These are phyloP conservation scores for Ehretia macrophylla DNA, from an alignment of 257 asterid species.

Conservation along the genomic window DNA sequence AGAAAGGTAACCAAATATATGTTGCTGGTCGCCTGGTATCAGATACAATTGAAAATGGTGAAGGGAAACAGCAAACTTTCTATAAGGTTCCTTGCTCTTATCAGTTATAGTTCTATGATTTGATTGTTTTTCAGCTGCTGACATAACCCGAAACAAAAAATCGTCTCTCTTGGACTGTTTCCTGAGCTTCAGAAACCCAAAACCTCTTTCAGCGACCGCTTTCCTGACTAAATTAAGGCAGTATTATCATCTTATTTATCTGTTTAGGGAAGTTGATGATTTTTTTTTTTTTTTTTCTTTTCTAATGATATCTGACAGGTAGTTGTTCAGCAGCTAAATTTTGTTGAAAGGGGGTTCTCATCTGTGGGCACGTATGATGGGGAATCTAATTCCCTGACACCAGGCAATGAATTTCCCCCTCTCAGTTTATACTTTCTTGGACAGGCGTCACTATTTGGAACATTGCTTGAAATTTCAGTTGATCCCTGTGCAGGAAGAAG, in stretches of 20 bases:
- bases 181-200: no score
- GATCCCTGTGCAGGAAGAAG: slow-evolving; percentile 41
- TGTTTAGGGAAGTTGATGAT: no score
- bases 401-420: slow-evolving; percentile 8
- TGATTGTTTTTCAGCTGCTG: slow-evolving; percentile 14
- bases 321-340: slow-evolving; percentile 80
- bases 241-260: no score
- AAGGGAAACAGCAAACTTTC: slow-evolving; percentile 83
- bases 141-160: not conserved
- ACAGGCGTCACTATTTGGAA: not conserved
- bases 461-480: not conserved
- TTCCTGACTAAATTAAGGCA: not conserved
- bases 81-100: slow-evolving; percentile 54
- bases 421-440: slow-evolving; percentile 1
- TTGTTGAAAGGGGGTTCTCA: slow-evolving; percentile 52
- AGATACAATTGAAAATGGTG: slow-evolving; percentile 78
- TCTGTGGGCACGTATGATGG: slow-evolving; percentile 54
- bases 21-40: slow-evolving; percentile 78
- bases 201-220: no score
- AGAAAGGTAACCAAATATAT: slow-evolving; percentile 81
- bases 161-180: no score
- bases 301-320: slow-evolving; percentile 38
- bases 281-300: not conserved
- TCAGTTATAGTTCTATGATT: slow-evolving; percentile 9
- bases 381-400: slow-evolving; percentile 36